Base-by-base conservation (phyloP, 2,329 filamentous ascomycete species). In the Aureobasidium subglaciale region DNA sequence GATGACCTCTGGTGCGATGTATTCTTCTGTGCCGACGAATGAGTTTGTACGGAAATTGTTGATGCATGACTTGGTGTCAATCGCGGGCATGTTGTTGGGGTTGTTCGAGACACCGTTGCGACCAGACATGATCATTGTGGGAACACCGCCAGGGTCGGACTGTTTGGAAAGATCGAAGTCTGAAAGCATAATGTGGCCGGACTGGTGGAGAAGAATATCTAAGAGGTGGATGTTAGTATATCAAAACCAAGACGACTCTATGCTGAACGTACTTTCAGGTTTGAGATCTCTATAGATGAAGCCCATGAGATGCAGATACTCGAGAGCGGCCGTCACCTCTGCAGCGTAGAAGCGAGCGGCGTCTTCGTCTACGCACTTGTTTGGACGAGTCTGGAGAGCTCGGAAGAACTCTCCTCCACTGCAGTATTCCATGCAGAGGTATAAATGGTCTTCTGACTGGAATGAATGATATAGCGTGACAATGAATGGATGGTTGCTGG, bases 351-450 rank as follows among this genome's bases (percentile, higher is more conserved):
- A 99, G 49, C 92, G 83, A 40, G 93, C 93, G 65, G 96, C 93
- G 59, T 99, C 93, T 70, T 99, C 93, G 35, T 91, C 86, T 48
- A 99, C 95, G 67, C 90, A 97, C 75, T 97, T 99, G 64, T 95
- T 95, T 9, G 93, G 93, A 27, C 93, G 84, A 5, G 93, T 97
- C 76, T 99, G 93, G 42, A 99, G 78, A 24, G 93, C 93, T 70
- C 93, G 81, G 78, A 99, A 99, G 76, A 99, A 99, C 72, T 99
- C 93, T 59, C 93, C 93, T 62, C 93, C 93, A 65, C 91, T 97
- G 78, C 93, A 99, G 70, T 99, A 99, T 72, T 99, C 93, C 93
- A 99, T 99, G 71, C 93, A 99, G n/a, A 99, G 80, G 69, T 99
- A 99, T 38, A 99, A 80, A 73, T 97, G 91, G 63, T 99, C 93